phyloP scores from a whole-genome alignment of 2,329 filamentous ascomycete species.

The Sarocladium oryzae region DNA sequence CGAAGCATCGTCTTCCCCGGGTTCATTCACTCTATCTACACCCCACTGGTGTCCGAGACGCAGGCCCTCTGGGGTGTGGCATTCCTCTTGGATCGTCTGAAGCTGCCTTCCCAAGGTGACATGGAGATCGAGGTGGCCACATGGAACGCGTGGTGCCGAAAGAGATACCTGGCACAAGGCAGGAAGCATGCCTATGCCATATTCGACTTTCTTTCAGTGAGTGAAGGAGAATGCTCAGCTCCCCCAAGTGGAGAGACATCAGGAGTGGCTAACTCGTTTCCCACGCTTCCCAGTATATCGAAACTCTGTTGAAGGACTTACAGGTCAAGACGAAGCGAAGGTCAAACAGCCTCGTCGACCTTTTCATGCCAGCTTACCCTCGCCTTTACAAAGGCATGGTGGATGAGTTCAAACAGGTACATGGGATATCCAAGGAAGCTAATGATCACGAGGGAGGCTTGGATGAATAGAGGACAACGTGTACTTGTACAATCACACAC shows the following conservation, averaged over 20 bases:
- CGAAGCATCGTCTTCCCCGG: constrained; percentile 26
- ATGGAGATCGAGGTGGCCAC: constrained; percentile 24
- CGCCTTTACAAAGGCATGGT: constrained; percentile 14
- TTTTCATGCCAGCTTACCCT: constrained; percentile 14
- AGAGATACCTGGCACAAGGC: constrained; percentile 25
- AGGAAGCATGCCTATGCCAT: constrained; percentile 23
- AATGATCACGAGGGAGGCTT: too few species aligned
- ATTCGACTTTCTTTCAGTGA: constrained; percentile 25
- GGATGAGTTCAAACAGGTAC: constrained; percentile 12
- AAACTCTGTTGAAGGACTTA: constrained; percentile 14
- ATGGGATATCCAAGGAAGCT: too few species aligned
- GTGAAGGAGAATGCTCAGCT: too few species aligned
- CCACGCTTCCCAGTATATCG: constrained; percentile 14
- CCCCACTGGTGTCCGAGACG: constrained; percentile 20
- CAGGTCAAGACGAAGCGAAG: constrained; percentile 14
- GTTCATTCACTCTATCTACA: constrained; percentile 22
- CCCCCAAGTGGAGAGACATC: too few species aligned
- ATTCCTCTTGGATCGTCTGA: constrained; percentile 20
- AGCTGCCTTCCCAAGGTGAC: constrained; percentile 17
- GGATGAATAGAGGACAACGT: too few species aligned
- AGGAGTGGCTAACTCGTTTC: background rate
- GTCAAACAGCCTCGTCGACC: constrained; percentile 13
- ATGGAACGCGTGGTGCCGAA: constrained; percentile 26
- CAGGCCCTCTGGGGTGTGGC: constrained; percentile 25
- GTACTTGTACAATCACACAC: too few species aligned